These are phyloP conservation scores for Entrophospora sp. DNA, from an alignment of 192 early-diverging fungal species.

Conservation along the genomic window DNA sequence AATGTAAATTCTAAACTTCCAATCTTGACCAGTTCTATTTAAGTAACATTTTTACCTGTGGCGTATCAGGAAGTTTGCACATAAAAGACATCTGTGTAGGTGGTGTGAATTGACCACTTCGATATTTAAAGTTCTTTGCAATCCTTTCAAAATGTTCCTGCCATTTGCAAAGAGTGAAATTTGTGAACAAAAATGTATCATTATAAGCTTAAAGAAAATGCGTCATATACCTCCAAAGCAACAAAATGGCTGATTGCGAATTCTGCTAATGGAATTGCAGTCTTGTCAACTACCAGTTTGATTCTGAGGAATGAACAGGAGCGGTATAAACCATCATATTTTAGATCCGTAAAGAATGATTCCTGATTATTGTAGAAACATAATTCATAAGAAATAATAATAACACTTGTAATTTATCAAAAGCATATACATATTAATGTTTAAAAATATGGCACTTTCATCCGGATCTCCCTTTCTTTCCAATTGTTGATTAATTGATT, in stretches of 20 bases:
- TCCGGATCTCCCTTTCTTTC: constrained; percentile 10
- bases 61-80: constrained; percentile 14
- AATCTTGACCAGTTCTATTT: too few relatives aligned
- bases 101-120: constrained; percentile 11
- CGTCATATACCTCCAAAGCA: constrained; percentile 15
- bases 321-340: constrained; percentile 21
- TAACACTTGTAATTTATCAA: background rate
- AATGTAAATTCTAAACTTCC: too few relatives aligned
- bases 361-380: constrained; percentile 17
- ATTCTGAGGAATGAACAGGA: constrained; percentile 19
- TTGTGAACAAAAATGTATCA: constrained; percentile 13
- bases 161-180: constrained; percentile 10
- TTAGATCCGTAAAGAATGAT: constrained; percentile 20
- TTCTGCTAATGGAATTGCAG: constrained; percentile 15
- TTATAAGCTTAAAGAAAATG: constrained; percentile 12
- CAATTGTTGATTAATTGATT: constrained; percentile 19
- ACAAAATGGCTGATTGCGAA: constrained; percentile 20
- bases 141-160: constrained; percentile 17
- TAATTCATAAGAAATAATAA: constrained; percentile 5
- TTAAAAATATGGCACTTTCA: constrained; percentile 18
- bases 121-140: constrained; percentile 17
- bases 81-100: constrained; percentile 14
- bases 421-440: constrained; percentile 17
- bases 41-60: constrained; percentile 20
- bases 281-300: constrained; percentile 19